Evolutionary conservation across 768 basidiomycete genomes (phyloP), one percentile per base, ranked within the genome.

Genomic region (Boletus reticulatus): DNA sequence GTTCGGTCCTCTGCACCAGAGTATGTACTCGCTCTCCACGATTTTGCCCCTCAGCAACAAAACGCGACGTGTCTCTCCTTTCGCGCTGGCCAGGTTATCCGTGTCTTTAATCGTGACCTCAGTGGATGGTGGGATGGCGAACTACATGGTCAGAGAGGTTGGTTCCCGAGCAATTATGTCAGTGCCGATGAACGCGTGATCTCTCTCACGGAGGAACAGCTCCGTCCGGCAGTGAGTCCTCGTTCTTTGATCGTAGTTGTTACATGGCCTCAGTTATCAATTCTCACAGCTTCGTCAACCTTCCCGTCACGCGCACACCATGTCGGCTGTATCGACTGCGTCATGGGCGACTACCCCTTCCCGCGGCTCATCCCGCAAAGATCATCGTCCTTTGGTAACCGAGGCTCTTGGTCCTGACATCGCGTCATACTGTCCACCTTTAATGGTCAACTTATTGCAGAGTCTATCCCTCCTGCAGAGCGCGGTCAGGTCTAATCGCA

Each of bases 61-160:
- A 85, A 81, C 63, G 82, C 85, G 10, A 92, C 89, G 10, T 96
- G 93, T 71, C 82, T 99, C 38, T 80, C 87, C 20, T 98, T 99
- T 76, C 82, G 83, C 42, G 88, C 92, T 1, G 95, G 96, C 4
- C 90, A 98, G 67, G 81, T 95, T 51, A 94, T 98, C 53, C 87
- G 87, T 56, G 93, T 98, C n/a, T 76, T 89, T 46, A 93, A 92
- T 65, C 81, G 86, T 60, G 93, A 98, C 73, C 57, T 78, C 4
- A 91, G 87, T 62, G 97, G 97, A 0, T 98, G 97, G 97, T 98
- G 96, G 96, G 95, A 99, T 67, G 97, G 97, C 11, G 94, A 98
- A 72, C 71, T 96, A 17, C 89, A 93, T 36, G 89, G 86, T 3
- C 75, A 86, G 57, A 77, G 95, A 63, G 97, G 97, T 13, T 99